Conservation (phyloP, 148 eudicot species). For the Diospyros lotus region DNA sequence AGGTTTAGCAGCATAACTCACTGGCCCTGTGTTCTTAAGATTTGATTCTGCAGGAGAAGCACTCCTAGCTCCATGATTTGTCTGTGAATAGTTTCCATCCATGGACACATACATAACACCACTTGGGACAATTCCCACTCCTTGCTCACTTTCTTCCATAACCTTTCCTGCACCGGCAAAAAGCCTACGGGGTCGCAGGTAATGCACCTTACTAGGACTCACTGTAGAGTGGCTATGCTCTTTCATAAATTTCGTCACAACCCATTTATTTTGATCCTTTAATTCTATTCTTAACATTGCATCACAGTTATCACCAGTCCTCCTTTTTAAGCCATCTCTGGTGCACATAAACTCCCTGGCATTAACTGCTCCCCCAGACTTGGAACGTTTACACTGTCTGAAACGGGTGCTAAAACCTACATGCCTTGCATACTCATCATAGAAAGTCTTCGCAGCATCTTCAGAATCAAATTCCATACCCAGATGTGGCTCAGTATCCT, state of each 20-base stretch:
- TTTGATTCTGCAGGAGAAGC: conserved; percentile 39
- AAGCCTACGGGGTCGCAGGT: conserved; percentile 48
- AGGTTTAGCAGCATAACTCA: conserved; percentile 36
- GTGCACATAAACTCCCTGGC: conserved; percentile 47
- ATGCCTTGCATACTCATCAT: conserved; percentile 62
- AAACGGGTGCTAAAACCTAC: conserved; percentile 52
- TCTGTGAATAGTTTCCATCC: conserved; percentile 44
- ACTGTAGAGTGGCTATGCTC: conserved; percentile 59
- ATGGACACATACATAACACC: conserved; percentile 64
- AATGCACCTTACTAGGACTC: conserved; percentile 43
- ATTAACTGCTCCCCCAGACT: conserved; percentile 29
- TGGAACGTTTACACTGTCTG: conserved; percentile 33
- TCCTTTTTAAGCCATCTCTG: conserved; percentile 45
- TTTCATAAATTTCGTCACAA: conserved; percentile 65
- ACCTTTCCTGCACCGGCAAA: conserved; percentile 48
- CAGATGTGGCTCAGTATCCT: conserved; percentile 53
- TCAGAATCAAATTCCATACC: conserved; percentile 75
- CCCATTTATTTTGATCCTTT: conserved; percentile 51
- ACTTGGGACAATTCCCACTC: conserved; percentile 46
- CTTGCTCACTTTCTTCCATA: conserved; percentile 33
- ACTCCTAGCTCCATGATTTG: conserved; percentile 40
- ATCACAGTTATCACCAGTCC: conserved; percentile 45
- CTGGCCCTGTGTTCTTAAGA: conserved; percentile 38
- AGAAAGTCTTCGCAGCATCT: conserved; percentile 56
- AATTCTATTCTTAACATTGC: conserved; percentile 71